Percentiles rank a stretch among this genome's conserved stretches.
Evolutionary conservation across 208 protist species (phyloP).

Genomic region (Trypanosoma vivax): DNA sequence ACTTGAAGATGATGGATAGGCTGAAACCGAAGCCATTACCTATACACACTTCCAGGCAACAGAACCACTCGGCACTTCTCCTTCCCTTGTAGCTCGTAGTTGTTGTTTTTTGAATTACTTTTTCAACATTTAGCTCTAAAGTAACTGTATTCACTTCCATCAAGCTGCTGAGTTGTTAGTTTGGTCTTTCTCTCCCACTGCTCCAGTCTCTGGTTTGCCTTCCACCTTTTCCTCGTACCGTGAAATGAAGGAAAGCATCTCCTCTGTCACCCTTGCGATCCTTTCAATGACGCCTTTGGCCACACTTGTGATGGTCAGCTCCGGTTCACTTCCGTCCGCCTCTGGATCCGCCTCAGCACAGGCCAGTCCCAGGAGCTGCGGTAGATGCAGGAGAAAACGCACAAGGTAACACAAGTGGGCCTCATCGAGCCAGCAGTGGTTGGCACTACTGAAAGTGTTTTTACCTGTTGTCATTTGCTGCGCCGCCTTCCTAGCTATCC

Average conservation of each 20-base stretch:
- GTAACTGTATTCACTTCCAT: no score
- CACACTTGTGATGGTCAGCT: constrained; percentile 39
- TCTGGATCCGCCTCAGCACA: constrained; percentile 23
- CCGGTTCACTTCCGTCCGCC: not conserved
- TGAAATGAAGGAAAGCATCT: constrained; percentile 61
- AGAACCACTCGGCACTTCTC: no score
- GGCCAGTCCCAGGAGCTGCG: constrained; percentile 65
- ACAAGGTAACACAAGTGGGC: constrained; percentile 72
- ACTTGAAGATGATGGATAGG: no score
- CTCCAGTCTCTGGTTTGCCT: not conserved
- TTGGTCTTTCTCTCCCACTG: not conserved
- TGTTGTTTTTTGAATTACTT: no score
- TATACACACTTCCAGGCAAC: no score
- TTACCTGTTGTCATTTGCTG: not conserved
- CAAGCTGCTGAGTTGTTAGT: not conserved
- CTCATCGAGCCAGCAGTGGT: constrained; percentile 16
- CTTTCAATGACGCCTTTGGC: constrained; percentile 46
- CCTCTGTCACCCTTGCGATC: constrained; percentile 55
- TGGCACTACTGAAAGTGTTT: not conserved
- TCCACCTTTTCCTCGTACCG: constrained; percentile 35
- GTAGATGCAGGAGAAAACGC: constrained; percentile 76
- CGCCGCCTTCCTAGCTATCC: constrained; percentile 21
- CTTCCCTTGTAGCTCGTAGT: no score
- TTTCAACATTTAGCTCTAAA: no score
- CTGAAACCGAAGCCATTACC: no score